These are phyloP conservation scores for Senecio squalidus DNA, from an alignment of 140 eudicot species.

Conservation along the genomic window DNA sequence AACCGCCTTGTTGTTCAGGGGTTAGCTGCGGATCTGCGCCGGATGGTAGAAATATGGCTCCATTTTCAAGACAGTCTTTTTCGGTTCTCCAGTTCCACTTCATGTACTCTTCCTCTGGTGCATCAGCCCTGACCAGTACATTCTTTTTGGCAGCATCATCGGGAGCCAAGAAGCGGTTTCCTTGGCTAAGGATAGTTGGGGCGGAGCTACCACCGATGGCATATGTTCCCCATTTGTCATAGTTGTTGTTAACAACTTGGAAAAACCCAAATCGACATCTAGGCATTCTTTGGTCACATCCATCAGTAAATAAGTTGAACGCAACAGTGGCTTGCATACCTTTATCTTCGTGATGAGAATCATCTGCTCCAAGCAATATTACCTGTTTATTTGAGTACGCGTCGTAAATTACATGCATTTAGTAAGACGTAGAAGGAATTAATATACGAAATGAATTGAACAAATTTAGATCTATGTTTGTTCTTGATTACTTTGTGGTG, in stretches of 20 bases:
- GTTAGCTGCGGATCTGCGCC: conserved; percentile 29
- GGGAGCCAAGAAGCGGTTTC: conserved; percentile 64
- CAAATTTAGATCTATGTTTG: background rate
- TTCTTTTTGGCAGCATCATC: conserved; percentile 35
- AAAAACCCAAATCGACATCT: conserved; percentile 78
- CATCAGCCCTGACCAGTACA: conserved; percentile 35
- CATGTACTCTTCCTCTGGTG: conserved; percentile 28
- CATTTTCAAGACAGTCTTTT: conserved; percentile 48
- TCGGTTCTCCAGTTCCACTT: conserved; percentile 65
- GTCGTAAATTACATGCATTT: background rate
- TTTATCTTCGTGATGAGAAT: conserved; percentile 43
- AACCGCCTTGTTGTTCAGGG: background rate
- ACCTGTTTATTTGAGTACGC: background rate
- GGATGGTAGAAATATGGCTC: conserved; percentile 50
- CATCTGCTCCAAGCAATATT: conserved; percentile 30
- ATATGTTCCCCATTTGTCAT: conserved; percentile 64
- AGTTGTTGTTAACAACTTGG: conserved; percentile 89
- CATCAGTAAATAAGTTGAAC: conserved; percentile 57
- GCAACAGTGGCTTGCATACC: conserved; percentile 77
- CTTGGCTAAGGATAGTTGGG: conserved; percentile 78
- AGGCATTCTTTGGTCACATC: conserved; percentile 83
- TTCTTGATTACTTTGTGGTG: conserved; percentile 28
- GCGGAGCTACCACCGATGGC: conserved; percentile 84
- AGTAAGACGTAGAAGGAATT: background rate
- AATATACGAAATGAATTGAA: background rate